These are phyloP conservation scores for Acacia crassicarpa DNA, from an alignment of 306 rosid genomes.

Conservation along the genomic window DNA sequence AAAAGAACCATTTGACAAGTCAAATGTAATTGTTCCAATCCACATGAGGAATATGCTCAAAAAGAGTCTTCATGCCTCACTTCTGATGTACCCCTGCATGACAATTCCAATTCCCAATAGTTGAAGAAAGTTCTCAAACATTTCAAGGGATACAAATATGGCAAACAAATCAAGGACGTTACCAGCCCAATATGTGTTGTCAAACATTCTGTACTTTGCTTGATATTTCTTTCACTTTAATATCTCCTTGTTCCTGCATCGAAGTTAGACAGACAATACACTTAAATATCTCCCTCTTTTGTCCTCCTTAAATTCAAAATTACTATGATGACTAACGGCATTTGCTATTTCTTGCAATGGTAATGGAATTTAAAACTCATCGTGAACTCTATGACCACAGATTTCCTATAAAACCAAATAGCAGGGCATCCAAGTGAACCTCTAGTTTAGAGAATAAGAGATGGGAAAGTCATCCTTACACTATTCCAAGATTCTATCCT, in stretches of 20 bases:
- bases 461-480: neutral
- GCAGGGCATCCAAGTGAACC: neutral
- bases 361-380: neutral
- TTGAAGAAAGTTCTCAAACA: conserved; percentile 14
- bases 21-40: conserved; percentile 49
- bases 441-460: neutral
- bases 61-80: conserved; percentile 44
- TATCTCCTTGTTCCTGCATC: conserved; percentile 73
- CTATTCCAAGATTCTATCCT: neutral
- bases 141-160: conserved; percentile 10
- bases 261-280: neutral
- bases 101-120: neutral
- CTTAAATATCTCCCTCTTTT: neutral
- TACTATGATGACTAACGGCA: neutral
- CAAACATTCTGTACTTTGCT: conserved; percentile 84
- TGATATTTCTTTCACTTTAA: conserved; percentile 64
- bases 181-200: conserved; percentile 32
- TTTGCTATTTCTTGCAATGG: neutral
- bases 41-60: conserved; percentile 51
- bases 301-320: neutral
- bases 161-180: conserved; percentile 25
- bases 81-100: conserved; percentile 51
- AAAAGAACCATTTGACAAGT: conserved; percentile 39
- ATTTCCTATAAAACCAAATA: neutral
- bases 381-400: neutral